Evolutionary conservation across 306 rosid species (phyloP), one percentile per base, ranked within the genome.

Genomic region (Acacia crassicarpa): DNA sequence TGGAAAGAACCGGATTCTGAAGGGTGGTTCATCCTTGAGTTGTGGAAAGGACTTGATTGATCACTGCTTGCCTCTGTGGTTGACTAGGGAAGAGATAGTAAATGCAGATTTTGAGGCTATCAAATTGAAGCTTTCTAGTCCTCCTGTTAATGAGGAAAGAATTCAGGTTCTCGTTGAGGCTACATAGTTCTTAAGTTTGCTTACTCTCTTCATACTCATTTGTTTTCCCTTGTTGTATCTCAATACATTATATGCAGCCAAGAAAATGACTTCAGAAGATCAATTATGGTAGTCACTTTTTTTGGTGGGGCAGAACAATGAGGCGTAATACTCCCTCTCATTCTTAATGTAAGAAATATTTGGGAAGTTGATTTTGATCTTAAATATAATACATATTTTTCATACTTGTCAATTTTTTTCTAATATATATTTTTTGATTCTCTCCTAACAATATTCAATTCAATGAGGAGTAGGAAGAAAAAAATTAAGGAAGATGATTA

Each of bases 11-110:
- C 85, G 80, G 17, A 22, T 63, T 90, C 62, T 79, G 45, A 93
- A 90, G 78, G 90, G 90, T 66, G 85, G 84, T 83, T 85, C 89
- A 58, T 78, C 89, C 51, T 76, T 85, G 83, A 85, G 83, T 82
- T 84, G 90, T 61, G 78, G 86, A 74, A 84, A 86, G 76, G 97
- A 93, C 65, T 78, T 92, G 83, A 83, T 95, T 68, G 95, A 95
- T 83, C 89, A 81, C 45, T 95, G 99, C 87, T 86, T 93, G 38
- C 84, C 90, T 46, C 76, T 69, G 25, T 95, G 95, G 98, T 84
- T 95, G 86, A 90, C 91, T 15, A 90, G 83, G 66, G 98, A 93
- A 46, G 99, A 95, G 89, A 87, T 89, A 86, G 90, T 91, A 80
- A 86, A 81, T 88, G 89, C 84, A 20, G 93, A 85, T 78, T 90